phyloP scores from a whole-genome alignment of 2,329 filamentous ascomycete species.

The Pyrenochaeta sp. region DNA sequence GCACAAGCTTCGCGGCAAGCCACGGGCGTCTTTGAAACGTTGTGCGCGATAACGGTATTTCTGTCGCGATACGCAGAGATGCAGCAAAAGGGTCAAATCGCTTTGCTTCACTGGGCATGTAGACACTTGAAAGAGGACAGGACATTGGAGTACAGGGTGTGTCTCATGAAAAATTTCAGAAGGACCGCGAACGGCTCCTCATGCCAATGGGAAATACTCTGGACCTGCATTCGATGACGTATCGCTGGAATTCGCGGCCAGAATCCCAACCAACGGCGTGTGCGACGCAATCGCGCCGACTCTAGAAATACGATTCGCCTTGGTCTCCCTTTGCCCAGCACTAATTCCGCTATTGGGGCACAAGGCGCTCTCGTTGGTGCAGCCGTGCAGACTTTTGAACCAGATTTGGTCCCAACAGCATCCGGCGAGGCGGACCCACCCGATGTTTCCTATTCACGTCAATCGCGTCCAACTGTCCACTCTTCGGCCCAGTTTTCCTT shows the following conservation, averaged over 20 bases:
- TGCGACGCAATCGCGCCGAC: not conserved
- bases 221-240: no score
- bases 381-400: not conserved
- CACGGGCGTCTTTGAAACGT: not conserved
- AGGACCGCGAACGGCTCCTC: no score
- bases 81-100: no score
- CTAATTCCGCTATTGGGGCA: not conserved
- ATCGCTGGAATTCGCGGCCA: not conserved
- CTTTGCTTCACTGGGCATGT: not conserved
- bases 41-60: not conserved
- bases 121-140: no score
- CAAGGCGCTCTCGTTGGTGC: not conserved
- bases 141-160: no score
- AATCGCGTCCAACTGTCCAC: conserved; percentile 16
- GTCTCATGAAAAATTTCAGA: no score
- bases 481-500: conserved; percentile 27
- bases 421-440: conserved; percentile 8
- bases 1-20: not conserved
- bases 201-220: no score
- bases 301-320: not conserved
- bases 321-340: not conserved
- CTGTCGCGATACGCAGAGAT: not conserved
- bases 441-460: conserved; percentile 18
- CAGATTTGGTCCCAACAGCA: conserved; percentile 15
- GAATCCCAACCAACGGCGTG: not conserved